A percentile compares a stretch with the other conserved stretches of the same genome.
Evolutionary conservation across 2,329 filamentous ascomycete species (phyloP).

Genomic region (Gyromitra esculenta): DNA sequence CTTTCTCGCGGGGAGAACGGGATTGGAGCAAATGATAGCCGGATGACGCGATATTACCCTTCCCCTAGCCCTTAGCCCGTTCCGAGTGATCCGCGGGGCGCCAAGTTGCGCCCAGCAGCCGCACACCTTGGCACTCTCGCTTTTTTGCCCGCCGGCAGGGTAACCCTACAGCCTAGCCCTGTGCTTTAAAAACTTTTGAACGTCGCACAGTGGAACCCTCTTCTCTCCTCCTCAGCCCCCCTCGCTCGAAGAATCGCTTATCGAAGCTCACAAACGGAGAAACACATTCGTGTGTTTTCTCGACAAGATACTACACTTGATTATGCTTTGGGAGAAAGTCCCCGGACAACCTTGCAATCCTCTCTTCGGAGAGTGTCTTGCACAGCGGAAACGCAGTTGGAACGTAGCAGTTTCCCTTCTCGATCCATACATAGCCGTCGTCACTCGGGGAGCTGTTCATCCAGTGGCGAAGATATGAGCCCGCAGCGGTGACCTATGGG

Average conservation of each 20-base stretch:
- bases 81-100: constrained; percentile 31
- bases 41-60: constrained; percentile 28
- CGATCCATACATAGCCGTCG: not conserved
- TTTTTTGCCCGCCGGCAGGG: constrained; percentile 19
- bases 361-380: constrained; percentile 3
- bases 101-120: not conserved
- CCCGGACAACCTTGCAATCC: constrained; percentile 46
- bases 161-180: constrained; percentile 6
- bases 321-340: constrained; percentile 54
- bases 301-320: constrained; percentile 48
- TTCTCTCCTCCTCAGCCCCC: constrained; percentile 32
- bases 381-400: constrained; percentile 51
- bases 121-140: not conserved
- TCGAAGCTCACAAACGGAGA: constrained; percentile 54
- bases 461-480: constrained; percentile 51
- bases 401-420: constrained; percentile 28
- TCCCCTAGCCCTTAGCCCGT: not conserved
- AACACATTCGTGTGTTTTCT: constrained; percentile 34
- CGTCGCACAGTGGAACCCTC: not conserved
- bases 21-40: constrained; percentile 14
- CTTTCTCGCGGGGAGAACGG: constrained; percentile 33
- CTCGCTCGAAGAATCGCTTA: constrained; percentile 54
- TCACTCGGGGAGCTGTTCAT: constrained; percentile 5
- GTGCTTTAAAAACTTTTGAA: constrained; percentile 20
- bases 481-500: constrained; percentile 32